Evolutionary conservation across 169 alveolate species (phyloP).

Genomic region (Plasmodium chabaudi): DNA sequence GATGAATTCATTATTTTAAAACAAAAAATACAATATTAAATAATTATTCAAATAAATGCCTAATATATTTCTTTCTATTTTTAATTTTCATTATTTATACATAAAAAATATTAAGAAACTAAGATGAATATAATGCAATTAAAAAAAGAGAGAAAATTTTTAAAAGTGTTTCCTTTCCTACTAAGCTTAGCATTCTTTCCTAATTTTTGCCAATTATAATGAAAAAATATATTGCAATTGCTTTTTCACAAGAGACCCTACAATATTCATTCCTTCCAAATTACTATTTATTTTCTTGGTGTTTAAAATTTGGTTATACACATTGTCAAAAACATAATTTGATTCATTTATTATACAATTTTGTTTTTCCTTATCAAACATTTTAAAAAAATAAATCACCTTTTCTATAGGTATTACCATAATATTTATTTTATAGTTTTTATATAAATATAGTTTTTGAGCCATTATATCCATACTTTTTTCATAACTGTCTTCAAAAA

Average conservation of each 20-base stretch:
- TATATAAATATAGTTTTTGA: conserved; percentile 67
- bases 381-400: conserved; percentile 49
- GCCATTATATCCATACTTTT: conserved; percentile 49
- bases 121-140: too few species aligned
- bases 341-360: conserved; percentile 40
- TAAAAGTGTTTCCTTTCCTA: too few species aligned
- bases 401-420: conserved; percentile 73
- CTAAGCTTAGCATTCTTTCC: too few species aligned
- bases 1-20: too few species aligned
- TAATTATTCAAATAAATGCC: too few species aligned
- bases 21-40: too few species aligned
- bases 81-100: too few species aligned
- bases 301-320: conserved; percentile 32
- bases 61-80: too few species aligned
- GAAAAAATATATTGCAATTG: conserved; percentile 64
- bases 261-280: conserved; percentile 6
- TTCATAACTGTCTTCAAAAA: background rate
- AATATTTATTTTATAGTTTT: conserved; percentile 52
- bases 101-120: too few species aligned
- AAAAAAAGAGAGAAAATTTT: too few species aligned
- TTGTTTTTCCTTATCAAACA: conserved; percentile 38
- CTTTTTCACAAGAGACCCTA: conserved; percentile 47
- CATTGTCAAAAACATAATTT: conserved; percentile 45
- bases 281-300: background rate
- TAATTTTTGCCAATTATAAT: background rate